Evolutionary conservation across 2,329 filamentous ascomycete species (phyloP).

Genomic region (Ophiostoma triangulosporum): DNA sequence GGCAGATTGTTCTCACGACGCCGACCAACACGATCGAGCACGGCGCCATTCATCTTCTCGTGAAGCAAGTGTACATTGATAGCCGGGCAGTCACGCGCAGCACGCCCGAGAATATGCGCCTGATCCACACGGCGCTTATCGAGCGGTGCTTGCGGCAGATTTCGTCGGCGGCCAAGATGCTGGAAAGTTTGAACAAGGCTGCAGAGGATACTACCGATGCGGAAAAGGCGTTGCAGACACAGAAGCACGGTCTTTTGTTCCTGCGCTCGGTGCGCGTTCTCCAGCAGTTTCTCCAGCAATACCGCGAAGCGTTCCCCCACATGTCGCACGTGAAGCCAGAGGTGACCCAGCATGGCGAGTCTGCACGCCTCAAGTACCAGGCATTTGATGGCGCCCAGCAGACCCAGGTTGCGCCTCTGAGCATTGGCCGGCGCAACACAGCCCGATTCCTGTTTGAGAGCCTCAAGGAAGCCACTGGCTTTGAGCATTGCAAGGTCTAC

Average conservation of each 20-base stretch:
- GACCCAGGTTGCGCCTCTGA: constrained; percentile 46
- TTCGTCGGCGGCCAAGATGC: constrained; percentile 43
- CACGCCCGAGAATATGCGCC: constrained; percentile 35
- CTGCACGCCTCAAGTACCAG: constrained; percentile 58
- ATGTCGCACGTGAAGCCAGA: constrained; percentile 41
- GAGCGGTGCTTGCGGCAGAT: constrained; percentile 60
- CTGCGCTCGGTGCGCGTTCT: constrained; percentile 56
- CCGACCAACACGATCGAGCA: constrained; percentile 51
- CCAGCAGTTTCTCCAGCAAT: constrained; percentile 50
- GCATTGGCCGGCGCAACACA: constrained; percentile 59
- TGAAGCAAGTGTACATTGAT: constrained; percentile 53
- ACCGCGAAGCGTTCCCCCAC: constrained; percentile 43
- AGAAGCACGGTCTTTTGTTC: constrained; percentile 48
- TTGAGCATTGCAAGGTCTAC: constrained; percentile 62
- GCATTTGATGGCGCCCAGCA: constrained; percentile 50
- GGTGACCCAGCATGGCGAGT: constrained; percentile 43
- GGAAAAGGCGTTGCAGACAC: constrained; percentile 23
- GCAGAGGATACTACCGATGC: constrained; percentile 38
- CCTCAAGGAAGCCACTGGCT: constrained; percentile 56
- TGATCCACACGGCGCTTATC: constrained; percentile 56
- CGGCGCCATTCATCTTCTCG: constrained; percentile 55
- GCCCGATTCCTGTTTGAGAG: constrained; percentile 54
- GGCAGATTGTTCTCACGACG: constrained; percentile 65
- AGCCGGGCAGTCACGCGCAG: constrained; percentile 37
- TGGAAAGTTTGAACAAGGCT: constrained; percentile 37